Evolutionary conservation across 306 rosid species (phyloP), one percentile per base, ranked within the genome.

Genomic region (Astragalus membranaceus): DNA sequence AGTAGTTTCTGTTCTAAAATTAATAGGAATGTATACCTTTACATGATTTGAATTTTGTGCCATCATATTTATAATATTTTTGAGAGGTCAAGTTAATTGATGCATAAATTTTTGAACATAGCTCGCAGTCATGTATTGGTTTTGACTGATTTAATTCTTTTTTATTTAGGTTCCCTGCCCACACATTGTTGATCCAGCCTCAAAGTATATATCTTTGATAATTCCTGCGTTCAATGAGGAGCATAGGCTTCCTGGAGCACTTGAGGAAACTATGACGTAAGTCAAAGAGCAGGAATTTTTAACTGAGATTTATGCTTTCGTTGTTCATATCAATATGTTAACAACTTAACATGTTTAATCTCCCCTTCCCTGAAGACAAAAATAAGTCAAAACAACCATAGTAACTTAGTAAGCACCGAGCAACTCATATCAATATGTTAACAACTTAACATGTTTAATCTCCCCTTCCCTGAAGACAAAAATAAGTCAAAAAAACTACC

Each of bases 191-290:
- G 94, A 90, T 88, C 97, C 96, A 41, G 93, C 98, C 0, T 85
- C 89, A 46, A 93, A 93, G 81, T 93, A 88, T 83, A 74, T 93
- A 11, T 90, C 97, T 64, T 81, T 93, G 85, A 88, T 93, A 39
- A 73, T 90, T 67, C 98, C 96, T 41, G 94, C 97, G 23, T 93
- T 81, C 80, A 93, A 90, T 67, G 97, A 90, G 73, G 94, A 93
- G 79, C 84, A 73, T 42, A 87, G 98, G 75, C 97, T 93, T 76
- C 96, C 97, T 11, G 81, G 83, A 46, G 97, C 98, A 11, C 92
- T 93, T 61, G 90, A 88, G 35, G 98, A 93, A 80, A 86, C 90
- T 20, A 71, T 93, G 87, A 81, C 79, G 98, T 93, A 85, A 80
- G 96, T 83, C 57, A 51, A 50, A 67, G 54, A 30, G 33, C 33